Evolutionary conservation across 2,329 filamentous ascomycete species (phyloP).

Genomic region (Fusarium dimerum): DNA sequence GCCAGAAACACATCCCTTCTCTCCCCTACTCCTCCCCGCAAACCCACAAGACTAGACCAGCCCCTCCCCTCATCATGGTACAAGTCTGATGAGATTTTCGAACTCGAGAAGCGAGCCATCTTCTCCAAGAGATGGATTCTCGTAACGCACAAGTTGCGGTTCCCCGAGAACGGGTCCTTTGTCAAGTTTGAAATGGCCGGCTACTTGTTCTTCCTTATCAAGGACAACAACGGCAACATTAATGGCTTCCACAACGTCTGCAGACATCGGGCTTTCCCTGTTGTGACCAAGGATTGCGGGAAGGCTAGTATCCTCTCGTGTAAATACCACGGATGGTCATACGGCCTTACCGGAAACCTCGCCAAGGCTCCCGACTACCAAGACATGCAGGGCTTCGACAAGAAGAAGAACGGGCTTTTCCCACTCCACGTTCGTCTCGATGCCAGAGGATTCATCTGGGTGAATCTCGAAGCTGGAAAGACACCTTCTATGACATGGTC

Average conservation of each 20-base stretch:
- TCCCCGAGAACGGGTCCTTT: slow-evolving; percentile 55
- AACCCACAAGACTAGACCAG: neutral
- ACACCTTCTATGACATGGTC: slow-evolving; percentile 51
- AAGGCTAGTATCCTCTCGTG: slow-evolving; percentile 55
- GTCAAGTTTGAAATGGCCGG: slow-evolving; percentile 55
- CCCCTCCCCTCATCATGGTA: slow-evolving; percentile 44
- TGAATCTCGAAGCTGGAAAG: slow-evolving; percentile 53
- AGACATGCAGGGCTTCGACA: slow-evolving; percentile 55
- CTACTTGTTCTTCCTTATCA: slow-evolving; percentile 55
- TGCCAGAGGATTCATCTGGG: slow-evolving; percentile 55
- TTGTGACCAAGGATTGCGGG: slow-evolving; percentile 53
- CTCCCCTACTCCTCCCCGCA: too few relatives aligned
- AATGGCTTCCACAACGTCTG: slow-evolving; percentile 65
- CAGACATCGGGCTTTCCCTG: slow-evolving; percentile 59
- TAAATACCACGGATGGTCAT: slow-evolving; percentile 65
- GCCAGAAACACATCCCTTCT: too few relatives aligned
- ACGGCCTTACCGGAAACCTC: slow-evolving; percentile 58
- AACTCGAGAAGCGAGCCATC: slow-evolving; percentile 57
- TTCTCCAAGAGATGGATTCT: slow-evolving; percentile 59
- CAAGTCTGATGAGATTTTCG: slow-evolving; percentile 52
- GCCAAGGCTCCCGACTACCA: slow-evolving; percentile 63
- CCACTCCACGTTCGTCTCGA: slow-evolving; percentile 56
- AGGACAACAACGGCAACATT: slow-evolving; percentile 56
- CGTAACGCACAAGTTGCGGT: slow-evolving; percentile 52
- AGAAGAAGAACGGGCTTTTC: slow-evolving; percentile 55